Evolutionary conservation across 495 filamentous ascomycete species (phyloP), one percentile per base, ranked within the genome.

Genomic region (Penicillium paxilli): DNA sequence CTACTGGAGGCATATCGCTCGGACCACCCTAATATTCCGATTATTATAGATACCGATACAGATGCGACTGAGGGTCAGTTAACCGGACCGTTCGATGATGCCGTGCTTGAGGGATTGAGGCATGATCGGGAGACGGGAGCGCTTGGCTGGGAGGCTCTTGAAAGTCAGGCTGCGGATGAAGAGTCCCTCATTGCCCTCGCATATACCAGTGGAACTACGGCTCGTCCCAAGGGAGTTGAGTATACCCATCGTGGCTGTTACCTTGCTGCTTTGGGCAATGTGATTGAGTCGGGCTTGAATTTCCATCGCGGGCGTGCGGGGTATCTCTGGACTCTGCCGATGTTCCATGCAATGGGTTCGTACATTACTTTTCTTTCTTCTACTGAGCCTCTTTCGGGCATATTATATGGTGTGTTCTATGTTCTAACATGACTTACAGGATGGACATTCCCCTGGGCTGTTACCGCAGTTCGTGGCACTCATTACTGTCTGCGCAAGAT

Each of bases 401-500:
- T 22, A 20, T 9, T 25, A 26, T 12, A 25, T 38, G n/a, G 35
- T 5, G n/a, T 16, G 7, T 38, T 46, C 16, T 0, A 17, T 20
- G 11, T 22, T 14, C 44, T 51, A 47, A 51, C 30, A 19, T 20
- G 16, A 19, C 46, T 46, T 9, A 49, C 54, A 79, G 75, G 76
- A 30, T 92, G 90, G 90, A 92, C 84, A 9, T 90, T 89, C 63
- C 85, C 85, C 40, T 96, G 93, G 93, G 80, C 95, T 6, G 80
- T 98, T 24, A 96, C 93, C 28, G 89, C 91, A 5, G 91, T 93
- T 8, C 81, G 94, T 57, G 94, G 92, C 24, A 96, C 93, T 7
- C 91, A 98, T 72, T 96, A 95, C 67, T 96, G 91, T 67, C 79
- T 98, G 19, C 83, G 94, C 58, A 97, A 95, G 74, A 89, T 98